Evolutionary conservation across 306 rosid genomes (phyloP).

Genomic region (Abrus pulchellus): DNA sequence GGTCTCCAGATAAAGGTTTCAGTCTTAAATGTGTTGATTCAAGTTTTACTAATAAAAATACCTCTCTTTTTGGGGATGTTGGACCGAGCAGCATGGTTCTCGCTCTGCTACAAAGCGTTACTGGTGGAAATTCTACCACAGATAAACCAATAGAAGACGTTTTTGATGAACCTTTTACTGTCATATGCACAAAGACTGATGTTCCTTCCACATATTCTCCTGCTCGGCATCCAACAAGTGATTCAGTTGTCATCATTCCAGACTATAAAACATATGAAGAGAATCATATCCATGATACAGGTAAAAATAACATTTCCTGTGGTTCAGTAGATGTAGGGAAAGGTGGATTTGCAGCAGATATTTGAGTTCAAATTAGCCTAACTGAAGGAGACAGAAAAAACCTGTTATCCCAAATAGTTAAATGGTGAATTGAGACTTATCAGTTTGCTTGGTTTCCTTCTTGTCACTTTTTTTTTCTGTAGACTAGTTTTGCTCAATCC

Average conservation of each 20-base stretch:
- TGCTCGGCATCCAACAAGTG: slow-evolving; percentile 38
- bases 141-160: slow-evolving; percentile 53
- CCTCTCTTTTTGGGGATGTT: slow-evolving; percentile 53
- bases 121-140: slow-evolving; percentile 46
- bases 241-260: slow-evolving; percentile 41
- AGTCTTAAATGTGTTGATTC: slow-evolving; percentile 68
- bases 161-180: slow-evolving; percentile 48
- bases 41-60: slow-evolving; percentile 55
- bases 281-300: slow-evolving; percentile 43
- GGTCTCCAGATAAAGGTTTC: slow-evolving; percentile 85
- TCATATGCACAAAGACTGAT: slow-evolving; percentile 44
- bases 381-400: slow-evolving; percentile 11
- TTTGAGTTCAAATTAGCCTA: slow-evolving; percentile 16
- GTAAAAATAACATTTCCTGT: slow-evolving; percentile 39
- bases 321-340: neutral
- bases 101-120: slow-evolving; percentile 54
- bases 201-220: slow-evolving; percentile 47
- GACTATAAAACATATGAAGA: slow-evolving; percentile 44
- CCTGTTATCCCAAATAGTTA: neutral
- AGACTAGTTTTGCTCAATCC: slow-evolving; percentile 29
- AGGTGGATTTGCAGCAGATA: slow-evolving; percentile 7
- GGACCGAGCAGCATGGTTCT: slow-evolving; percentile 71
- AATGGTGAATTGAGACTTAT: slow-evolving; percentile 8
- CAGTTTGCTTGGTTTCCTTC: slow-evolving; percentile 29
- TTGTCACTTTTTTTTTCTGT: neutral